Percentiles rank a stretch among this genome's conserved stretches.
Evolutionary conservation across 495 filamentous ascomycete genomes (phyloP).

Genomic region (Penicillium crystallinum): DNA sequence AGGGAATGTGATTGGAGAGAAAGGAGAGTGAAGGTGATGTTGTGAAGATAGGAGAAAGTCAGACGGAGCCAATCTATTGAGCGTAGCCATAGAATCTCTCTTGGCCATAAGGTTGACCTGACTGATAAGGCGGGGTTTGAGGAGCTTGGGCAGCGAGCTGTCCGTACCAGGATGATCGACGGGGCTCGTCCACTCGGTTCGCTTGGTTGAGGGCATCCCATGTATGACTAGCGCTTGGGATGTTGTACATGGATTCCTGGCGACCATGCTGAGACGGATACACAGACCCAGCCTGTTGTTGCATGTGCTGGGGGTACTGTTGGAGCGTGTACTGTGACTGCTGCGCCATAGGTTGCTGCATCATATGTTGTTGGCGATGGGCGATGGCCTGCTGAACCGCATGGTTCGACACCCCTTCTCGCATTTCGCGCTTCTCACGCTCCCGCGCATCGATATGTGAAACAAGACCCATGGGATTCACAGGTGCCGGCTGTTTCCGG

Average conservation of each 20-base stretch:
- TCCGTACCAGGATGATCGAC: constrained; percentile 40
- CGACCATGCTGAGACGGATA: constrained; percentile 17
- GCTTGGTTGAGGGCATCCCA: constrained; percentile 40
- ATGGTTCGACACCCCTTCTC: constrained; percentile 62
- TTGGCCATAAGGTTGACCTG: constrained; percentile 25
- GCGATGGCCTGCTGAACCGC: constrained; percentile 77
- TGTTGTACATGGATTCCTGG: constrained; percentile 31
- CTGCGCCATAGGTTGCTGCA: constrained; percentile 28
- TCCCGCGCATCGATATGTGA: constrained; percentile 73
- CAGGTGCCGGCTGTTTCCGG: constrained; percentile 35
- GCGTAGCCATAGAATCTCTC: constrained; percentile 23
- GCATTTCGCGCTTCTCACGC: constrained; percentile 67
- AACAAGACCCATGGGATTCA: constrained; percentile 58
- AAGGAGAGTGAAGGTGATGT: not conserved
- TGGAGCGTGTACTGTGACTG: constrained; percentile 33
- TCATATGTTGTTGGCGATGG: constrained; percentile 53
- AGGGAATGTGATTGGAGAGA: not conserved
- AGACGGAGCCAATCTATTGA: constrained; percentile 18
- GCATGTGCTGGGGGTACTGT: constrained; percentile 8
- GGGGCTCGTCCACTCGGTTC: constrained; percentile 31
- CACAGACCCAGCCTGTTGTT: constrained; percentile 13
- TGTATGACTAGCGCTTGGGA: constrained; percentile 38
- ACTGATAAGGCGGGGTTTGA: constrained; percentile 24
- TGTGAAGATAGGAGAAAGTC: not conserved
- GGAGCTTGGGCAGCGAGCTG: constrained; percentile 24